Evolutionary conservation across 495 filamentous ascomycete species (phyloP).

Genomic region (Glonium stellatum): DNA sequence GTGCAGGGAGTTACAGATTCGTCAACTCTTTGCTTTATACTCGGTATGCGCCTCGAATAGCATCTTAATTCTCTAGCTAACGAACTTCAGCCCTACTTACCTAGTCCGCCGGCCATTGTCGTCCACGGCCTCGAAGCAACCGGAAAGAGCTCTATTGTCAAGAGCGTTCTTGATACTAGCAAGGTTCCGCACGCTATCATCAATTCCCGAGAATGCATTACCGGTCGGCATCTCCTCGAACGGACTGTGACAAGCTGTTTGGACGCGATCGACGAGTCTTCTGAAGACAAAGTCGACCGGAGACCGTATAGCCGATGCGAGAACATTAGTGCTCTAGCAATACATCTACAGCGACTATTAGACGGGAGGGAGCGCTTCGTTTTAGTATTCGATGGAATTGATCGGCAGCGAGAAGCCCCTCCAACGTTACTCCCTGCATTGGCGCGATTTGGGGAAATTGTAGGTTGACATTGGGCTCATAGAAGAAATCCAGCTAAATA

Average conservation of each 20-base stretch:
- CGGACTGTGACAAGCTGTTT: conserved; percentile 43
- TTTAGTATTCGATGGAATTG: conserved; percentile 85
- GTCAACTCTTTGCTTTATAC: conserved; percentile 30
- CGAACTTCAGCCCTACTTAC: conserved; percentile 34
- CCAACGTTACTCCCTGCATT: conserved; percentile 77
- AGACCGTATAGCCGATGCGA: conserved; percentile 59
- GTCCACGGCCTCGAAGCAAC: conserved; percentile 87
- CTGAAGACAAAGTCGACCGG: conserved; percentile 36
- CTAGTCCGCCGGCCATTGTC: conserved; percentile 56
- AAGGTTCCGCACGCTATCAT: conserved; percentile 61
- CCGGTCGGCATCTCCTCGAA: conserved; percentile 79
- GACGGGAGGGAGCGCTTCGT: conserved; percentile 54
- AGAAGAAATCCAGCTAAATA: background rate
- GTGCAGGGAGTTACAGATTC: conserved; percentile 35
- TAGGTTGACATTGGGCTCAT: conserved; percentile 38
- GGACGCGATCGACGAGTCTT: conserved; percentile 27
- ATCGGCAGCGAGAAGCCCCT: conserved; percentile 73
- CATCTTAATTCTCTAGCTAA: conserved; percentile 5
- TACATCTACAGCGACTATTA: conserved; percentile 54
- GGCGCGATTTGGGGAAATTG: conserved; percentile 68
- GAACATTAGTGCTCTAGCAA: conserved; percentile 63
- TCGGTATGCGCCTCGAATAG: conserved; percentile 19
- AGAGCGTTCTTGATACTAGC: conserved; percentile 51
- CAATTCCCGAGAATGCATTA: conserved; percentile 79
- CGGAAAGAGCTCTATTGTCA: conserved; percentile 71